Base-by-base conservation (phyloP, 2,329 filamentous ascomycete species). In the Colletotrichum cereale region DNA sequence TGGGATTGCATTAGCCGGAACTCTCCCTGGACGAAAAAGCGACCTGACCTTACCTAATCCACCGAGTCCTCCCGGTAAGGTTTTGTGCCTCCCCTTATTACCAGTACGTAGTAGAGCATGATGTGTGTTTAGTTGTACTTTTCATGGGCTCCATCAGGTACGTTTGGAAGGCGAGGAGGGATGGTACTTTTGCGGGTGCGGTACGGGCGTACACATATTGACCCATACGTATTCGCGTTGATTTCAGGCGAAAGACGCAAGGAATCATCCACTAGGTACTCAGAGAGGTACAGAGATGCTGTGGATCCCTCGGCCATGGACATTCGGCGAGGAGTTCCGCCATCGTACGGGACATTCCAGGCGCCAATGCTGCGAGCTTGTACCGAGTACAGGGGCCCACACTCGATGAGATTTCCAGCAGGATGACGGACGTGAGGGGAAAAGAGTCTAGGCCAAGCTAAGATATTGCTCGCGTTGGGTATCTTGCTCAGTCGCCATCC, bases 1-100 rank as follows among this genome's bases (percentile, higher is more conserved):
- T 72, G 70, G 18, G 29, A 71, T 66, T 72, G 70, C 66, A 72
- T 72, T 71, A 72, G 70, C 50, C 70, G 61, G 55, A 72, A 71
- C 69, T 24, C 38, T 60, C 65, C 65, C 65, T 60, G 65, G 65
- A 21, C 34, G 24, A 16, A 42, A 53, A 61, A 62, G 18, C 18
- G 26, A 52, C 42, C 48, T 42, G 44, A 44, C 44, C 31, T 61
- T 53, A 18, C 55, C 47, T 38, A 29, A 47, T 36, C 29, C 26
- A 44, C 47, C 14, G 26, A 63, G 26, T 44, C 18, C 21, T 56
- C n/a, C 36, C 34, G n/a, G n/a, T 40, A 69, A 60, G 44, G 61
- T 67, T 67, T 40, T 47, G 42, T 52, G 57, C 24, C 48, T 55
- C 52, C 34, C 42, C 64, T 71, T 68, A n/a, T n/a, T n/a, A n/a